These are phyloP conservation scores for Cucumis melo DNA, from an alignment of 306 rosid species.

Conservation along the genomic window DNA sequence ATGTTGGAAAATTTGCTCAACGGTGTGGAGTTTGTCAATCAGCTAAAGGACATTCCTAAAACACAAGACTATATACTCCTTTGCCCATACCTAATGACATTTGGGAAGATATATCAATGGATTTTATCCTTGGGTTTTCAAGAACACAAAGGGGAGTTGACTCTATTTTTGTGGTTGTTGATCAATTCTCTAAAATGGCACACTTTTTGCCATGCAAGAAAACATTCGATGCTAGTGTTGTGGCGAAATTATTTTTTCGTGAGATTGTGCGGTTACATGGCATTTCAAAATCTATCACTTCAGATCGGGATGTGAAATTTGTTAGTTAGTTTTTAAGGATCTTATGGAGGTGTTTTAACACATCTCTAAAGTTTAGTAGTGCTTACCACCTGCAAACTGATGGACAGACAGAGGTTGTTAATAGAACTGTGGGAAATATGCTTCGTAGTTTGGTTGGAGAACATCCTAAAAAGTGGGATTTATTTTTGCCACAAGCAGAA, in stretches of 20 bases:
- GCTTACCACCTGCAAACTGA: background rate
- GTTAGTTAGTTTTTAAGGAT: too few species aligned
- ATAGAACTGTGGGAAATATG: background rate
- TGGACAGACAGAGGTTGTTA: background rate
- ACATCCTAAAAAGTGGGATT: background rate
- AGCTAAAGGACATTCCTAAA: background rate
- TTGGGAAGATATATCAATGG: background rate
- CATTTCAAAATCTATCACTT: too few species aligned
- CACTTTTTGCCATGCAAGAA: background rate
- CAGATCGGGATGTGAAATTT: background rate
- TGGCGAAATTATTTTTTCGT: background rate
- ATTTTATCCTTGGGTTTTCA: background rate
- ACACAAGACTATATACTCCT: background rate
- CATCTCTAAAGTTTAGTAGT: background rate
- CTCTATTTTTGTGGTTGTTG: background rate
- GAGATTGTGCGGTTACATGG: background rate
- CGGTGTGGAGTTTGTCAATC: background rate
- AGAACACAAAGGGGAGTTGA: background rate
- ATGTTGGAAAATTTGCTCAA: background rate
- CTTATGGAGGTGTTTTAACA: background rate
- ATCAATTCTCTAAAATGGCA: background rate
- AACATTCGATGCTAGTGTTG: background rate
- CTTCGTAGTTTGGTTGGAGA: background rate
- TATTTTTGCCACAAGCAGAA: too few species aligned
- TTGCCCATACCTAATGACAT: background rate